phyloP scores from a whole-genome alignment of 257 asterid genomes.

The Solanum pinnatisectum region DNA sequence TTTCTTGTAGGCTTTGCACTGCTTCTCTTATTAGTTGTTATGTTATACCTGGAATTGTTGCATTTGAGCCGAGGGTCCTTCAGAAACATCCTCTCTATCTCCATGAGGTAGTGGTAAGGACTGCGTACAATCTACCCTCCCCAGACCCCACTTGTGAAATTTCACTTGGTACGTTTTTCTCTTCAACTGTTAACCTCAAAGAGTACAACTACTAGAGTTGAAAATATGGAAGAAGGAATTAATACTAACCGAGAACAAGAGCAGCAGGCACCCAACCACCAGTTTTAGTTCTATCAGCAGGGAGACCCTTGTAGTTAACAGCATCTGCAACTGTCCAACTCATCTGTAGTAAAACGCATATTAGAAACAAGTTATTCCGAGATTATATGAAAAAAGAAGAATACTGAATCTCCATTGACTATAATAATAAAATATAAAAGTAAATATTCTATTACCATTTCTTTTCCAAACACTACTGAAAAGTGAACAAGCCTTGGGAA shows the following conservation, averaged over 20 bases:
- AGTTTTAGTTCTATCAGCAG: slow-evolving; percentile 67
- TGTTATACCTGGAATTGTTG: neutral
- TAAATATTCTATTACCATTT: neutral
- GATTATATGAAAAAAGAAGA: neutral
- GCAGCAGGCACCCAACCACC: slow-evolving; percentile 97
- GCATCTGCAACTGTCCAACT: slow-evolving; percentile 56
- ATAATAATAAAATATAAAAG: neutral
- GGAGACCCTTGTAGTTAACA: slow-evolving; percentile 66
- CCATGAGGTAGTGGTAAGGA: neutral
- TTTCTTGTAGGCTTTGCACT: neutral
- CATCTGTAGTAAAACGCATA: slow-evolving; percentile 5
- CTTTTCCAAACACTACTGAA: neutral
- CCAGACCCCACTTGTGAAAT: neutral
- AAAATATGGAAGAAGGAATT: neutral
- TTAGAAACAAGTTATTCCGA: neutral
- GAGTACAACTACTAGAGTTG: neutral
- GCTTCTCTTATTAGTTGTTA: neutral
- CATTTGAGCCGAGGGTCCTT: neutral
- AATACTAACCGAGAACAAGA: slow-evolving; percentile 61
- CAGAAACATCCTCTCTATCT: neutral
- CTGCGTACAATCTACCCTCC: neutral
- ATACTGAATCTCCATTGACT: neutral
- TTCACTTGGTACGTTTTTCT: neutral
- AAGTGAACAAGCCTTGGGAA: neutral
- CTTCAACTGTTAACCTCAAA: neutral